Evolutionary conservation across 176 grass and related monocot species (phyloP).

Genomic region (Avena sativa): DNA sequence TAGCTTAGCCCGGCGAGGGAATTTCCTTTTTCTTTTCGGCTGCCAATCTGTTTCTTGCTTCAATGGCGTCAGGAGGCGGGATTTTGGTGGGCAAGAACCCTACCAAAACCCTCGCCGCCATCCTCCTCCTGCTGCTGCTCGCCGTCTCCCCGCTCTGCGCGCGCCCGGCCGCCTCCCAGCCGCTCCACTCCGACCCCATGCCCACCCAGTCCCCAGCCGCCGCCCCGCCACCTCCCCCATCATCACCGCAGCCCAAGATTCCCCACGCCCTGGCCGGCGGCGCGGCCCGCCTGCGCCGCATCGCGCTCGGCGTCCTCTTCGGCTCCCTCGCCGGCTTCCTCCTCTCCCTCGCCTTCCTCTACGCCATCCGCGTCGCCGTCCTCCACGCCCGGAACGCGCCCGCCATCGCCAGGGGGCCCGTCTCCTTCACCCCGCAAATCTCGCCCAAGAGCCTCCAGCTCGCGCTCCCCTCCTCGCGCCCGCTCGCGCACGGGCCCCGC

Average conservation of each 20-base stretch:
- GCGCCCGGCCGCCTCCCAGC: slow-evolving; percentile 45
- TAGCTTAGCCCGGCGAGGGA: background rate
- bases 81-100: slow-evolving; percentile 58
- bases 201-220: slow-evolving; percentile 37
- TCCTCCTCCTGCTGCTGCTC: slow-evolving; percentile 48
- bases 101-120: slow-evolving; percentile 61
- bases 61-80: slow-evolving; percentile 44
- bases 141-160: slow-evolving; percentile 47
- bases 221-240: slow-evolving; percentile 22
- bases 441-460: slow-evolving; percentile 70
- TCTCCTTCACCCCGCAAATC: slow-evolving; percentile 89
- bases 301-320: slow-evolving; percentile 83
- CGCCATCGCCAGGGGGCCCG: slow-evolving; percentile 71
- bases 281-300: slow-evolving; percentile 59
- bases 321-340: slow-evolving; percentile 84
- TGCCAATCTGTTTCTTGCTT: slow-evolving; percentile 6
- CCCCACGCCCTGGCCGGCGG: slow-evolving; percentile 53
- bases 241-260: slow-evolving; percentile 42
- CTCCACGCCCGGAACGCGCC: slow-evolving; percentile 70
- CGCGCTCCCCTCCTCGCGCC: slow-evolving; percentile 59
- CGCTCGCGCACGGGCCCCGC: slow-evolving; percentile 52
- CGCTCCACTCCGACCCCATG: slow-evolving; percentile 73
- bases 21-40: background rate
- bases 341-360: slow-evolving; percentile 76
- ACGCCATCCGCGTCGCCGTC: slow-evolving; percentile 69